Conservation (phyloP, 1,284 basidiomycete species). For the Cryptococcus depauperatus region DNA sequence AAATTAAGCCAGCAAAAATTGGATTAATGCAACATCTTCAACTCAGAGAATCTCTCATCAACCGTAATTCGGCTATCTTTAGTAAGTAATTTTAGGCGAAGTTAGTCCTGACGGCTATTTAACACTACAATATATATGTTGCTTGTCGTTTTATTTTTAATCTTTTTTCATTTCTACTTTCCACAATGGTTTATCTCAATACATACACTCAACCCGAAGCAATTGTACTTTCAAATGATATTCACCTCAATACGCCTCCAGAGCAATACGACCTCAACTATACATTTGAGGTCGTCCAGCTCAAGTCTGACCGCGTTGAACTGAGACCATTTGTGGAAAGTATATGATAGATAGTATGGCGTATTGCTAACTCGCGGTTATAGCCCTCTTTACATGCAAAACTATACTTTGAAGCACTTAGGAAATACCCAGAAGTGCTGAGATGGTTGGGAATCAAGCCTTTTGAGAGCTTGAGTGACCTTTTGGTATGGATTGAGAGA, state of each 20-base stretch:
- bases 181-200: constrained; percentile 15
- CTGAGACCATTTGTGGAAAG: constrained; percentile 26
- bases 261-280: constrained; percentile 43
- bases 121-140: too few relatives aligned
- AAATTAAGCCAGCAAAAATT: too few relatives aligned
- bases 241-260: constrained; percentile 26
- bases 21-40: too few relatives aligned
- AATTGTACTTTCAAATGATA: constrained; percentile 13
- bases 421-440: constrained; percentile 21
- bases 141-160: too few relatives aligned
- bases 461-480: constrained; percentile 22
- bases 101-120: too few relatives aligned
- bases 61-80: too few relatives aligned
- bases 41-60: too few relatives aligned
- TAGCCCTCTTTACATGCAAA: constrained; percentile 33
- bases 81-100: too few relatives aligned
- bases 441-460: constrained; percentile 19
- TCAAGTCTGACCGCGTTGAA: constrained; percentile 29
- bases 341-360: background rate
- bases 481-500: constrained; percentile 25
- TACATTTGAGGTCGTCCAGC: constrained; percentile 25
- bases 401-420: constrained; percentile 21
- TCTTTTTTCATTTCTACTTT: too few relatives aligned
- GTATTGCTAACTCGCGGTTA: too few relatives aligned
- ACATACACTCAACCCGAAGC: constrained; percentile 16